A percentile compares a stretch with the other conserved stretches of the same genome.
Evolutionary conservation across 305 asterid species (phyloP).

Genomic region (Nicotiana rustica): DNA sequence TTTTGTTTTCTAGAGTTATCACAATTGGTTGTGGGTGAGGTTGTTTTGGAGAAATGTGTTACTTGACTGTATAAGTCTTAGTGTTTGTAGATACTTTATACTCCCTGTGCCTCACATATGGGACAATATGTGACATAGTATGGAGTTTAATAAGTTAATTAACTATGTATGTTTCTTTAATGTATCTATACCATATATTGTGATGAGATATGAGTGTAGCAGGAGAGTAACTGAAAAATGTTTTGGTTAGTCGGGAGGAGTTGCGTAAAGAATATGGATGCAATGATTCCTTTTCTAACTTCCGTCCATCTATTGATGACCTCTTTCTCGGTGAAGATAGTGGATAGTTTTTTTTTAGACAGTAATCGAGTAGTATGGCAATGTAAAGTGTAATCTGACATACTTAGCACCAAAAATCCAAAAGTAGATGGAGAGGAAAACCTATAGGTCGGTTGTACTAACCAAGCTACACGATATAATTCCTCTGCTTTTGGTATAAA

Average conservation of each 20-base stretch:
- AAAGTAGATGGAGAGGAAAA: neutral
- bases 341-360: neutral
- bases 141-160: neutral
- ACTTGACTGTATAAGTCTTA: neutral
- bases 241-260: neutral
- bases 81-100: neutral
- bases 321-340: neutral
- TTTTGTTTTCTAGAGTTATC: neutral
- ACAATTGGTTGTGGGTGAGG: neutral
- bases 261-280: neutral
- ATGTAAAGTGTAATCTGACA: neutral
- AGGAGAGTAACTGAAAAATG: neutral
- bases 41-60: neutral
- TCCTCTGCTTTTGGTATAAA: neutral
- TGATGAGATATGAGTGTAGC: neutral
- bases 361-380: neutral
- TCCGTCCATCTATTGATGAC: neutral
- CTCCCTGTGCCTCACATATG: neutral
- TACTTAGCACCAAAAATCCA: neutral
- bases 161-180: neutral
- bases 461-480: neutral
- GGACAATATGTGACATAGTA: neutral
- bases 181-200: neutral
- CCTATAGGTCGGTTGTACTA: neutral
- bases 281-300: neutral